phyloP scores from a whole-genome alignment of 257 asterid genomes.

The Rauvolfia tetraphylla region DNA sequence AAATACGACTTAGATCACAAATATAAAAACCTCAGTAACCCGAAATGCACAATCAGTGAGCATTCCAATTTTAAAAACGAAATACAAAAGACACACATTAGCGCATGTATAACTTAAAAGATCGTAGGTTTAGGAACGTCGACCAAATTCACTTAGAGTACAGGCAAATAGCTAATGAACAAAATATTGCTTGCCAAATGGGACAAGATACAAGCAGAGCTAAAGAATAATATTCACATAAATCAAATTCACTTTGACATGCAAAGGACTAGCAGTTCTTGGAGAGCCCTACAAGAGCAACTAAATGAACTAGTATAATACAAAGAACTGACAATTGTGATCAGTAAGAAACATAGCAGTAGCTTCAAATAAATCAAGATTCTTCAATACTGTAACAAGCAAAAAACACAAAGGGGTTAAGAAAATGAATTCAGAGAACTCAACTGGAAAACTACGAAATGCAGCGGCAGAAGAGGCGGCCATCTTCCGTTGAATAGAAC shows the following conservation, averaged over 20 bases:
- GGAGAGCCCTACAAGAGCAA: background rate
- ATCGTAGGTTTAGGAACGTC: background rate
- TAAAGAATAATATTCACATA: background rate
- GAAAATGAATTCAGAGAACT: background rate
- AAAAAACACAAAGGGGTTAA: background rate
- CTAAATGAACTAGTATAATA: background rate
- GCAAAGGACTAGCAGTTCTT: background rate
- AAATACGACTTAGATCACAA: background rate
- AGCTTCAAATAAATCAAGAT: background rate
- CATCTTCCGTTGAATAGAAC: slow-evolving; percentile 8
- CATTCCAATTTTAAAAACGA: background rate
- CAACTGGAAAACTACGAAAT: slow-evolving; percentile 18
- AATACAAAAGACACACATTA: background rate
- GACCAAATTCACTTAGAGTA: background rate
- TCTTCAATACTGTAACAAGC: background rate
- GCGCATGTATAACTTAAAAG: no score
- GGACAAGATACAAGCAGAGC: background rate
- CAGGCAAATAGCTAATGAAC: background rate
- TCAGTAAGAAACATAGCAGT: background rate
- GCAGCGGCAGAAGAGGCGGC: slow-evolving; percentile 12
- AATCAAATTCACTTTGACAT: background rate
- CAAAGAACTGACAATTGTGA: background rate
- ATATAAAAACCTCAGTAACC: background rate
- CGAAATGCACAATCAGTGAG: background rate
- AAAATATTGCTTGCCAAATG: background rate